Evolutionary conservation across 1,139 yeast genomes (phyloP), one percentile per base, ranked within the genome.

Genomic region (Meyerozyma guilliermondii): DNA sequence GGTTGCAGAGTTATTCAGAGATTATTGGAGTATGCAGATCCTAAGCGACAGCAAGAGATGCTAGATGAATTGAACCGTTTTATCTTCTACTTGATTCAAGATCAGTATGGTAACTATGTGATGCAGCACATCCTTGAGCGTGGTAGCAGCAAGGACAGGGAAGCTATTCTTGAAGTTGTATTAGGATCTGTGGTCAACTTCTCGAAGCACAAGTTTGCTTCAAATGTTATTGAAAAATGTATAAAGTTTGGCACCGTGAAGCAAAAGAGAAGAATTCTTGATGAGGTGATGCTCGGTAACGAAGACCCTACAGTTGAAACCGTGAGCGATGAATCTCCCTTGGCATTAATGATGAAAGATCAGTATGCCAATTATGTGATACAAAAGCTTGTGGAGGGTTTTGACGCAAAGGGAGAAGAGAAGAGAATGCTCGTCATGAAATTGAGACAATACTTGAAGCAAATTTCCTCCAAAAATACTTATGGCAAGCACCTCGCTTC

Each of bases 1-100:
- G 99, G 99, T 9, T 94, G 98, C 64, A 78, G 98, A 46, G 98
- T 94, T 5, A 86, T 94, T 48, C 99, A 94, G 66, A 75, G 98
- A 51, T 74, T 91, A 55, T 71, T 94, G 45, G 98, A 92, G 63
- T 83, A 79, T 63, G 80, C 87, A 5, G 78, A 76, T 29, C 62
- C 71, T 9, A 71, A 68, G 13, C 94, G 87, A 57, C 86, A 83
- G 55, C 68, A 74, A 29, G 73, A 77, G 44, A 83, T 85, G 42
- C 65, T 92, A 51, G 68, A 66, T 22, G 96, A 89, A 58, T 71
- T 94, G 54, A 83, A 83, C 52, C 75, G 81, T 42, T 86, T 80
- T 57, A 78, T 89, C 22, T 85, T 78, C 48, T 83, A 80, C 58
- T 74, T 94, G 54, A 87, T 91, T 48, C 96, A 88, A 60, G 98